phyloP scores from a whole-genome alignment of 2,329 filamentous ascomycete species.

The Dendrostoma leiphaemia region DNA sequence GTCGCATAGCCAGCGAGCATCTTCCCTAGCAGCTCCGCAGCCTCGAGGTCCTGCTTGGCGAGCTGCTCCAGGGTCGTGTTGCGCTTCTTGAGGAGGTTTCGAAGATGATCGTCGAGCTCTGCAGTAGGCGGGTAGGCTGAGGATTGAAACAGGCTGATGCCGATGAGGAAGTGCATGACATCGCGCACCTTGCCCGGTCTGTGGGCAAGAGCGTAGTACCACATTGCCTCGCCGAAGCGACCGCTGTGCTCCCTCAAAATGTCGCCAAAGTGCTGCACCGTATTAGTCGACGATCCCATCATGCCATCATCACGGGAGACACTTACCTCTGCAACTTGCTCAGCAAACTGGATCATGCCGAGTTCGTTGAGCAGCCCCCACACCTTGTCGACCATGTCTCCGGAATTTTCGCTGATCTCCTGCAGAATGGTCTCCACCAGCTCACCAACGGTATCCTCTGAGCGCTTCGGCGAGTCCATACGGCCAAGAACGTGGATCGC shows the following conservation, averaged over 20 bases:
- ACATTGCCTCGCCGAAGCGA: constrained; percentile 80
- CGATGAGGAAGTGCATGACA: constrained; percentile 82
- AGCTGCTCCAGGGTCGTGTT: constrained; percentile 69
- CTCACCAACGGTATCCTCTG: constrained; percentile 71
- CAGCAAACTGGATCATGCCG: constrained; percentile 74
- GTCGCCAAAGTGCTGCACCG: constrained; percentile 77
- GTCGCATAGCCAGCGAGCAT: constrained; percentile 92
- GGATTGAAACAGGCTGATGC: constrained; percentile 83
- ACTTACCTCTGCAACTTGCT: constrained; percentile 78
- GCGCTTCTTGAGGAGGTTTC: constrained; percentile 67
- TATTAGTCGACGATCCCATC: constrained; percentile 23
- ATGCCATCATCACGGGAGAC: constrained; percentile 18
- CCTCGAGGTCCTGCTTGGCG: constrained; percentile 73
- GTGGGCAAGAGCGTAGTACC: constrained; percentile 89
- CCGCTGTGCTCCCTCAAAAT: constrained; percentile 69
- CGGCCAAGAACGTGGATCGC: constrained; percentile 80
- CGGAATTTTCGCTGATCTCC: constrained; percentile 61
- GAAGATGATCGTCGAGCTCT: constrained; percentile 72
- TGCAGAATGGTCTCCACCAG: constrained; percentile 67
- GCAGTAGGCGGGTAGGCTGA: constrained; percentile 70
- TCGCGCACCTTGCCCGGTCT: constrained; percentile 75
- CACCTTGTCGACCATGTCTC: constrained; percentile 75
- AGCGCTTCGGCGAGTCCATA: constrained; percentile 69
- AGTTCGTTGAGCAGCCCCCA: constrained; percentile 75
- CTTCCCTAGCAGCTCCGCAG: constrained; percentile 78